Evolutionary conservation across 75 land plant species (phyloP), one percentile per base, ranked within the genome.

Genomic region (Picea sitchensis): DNA sequence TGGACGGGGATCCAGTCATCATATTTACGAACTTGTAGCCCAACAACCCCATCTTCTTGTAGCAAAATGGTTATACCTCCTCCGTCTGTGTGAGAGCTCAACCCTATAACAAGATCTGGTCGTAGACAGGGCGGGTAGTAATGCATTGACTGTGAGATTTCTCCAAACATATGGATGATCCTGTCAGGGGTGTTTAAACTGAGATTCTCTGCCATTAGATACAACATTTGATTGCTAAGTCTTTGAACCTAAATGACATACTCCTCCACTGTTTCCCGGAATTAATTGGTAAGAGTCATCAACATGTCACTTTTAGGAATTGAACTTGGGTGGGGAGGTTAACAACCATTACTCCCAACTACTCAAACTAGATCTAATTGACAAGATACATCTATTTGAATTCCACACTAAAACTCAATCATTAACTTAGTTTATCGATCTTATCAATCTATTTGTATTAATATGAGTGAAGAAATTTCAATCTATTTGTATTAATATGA

Each of bases 1-100:
- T 75, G 38, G 3, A 83, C 85, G 14, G 76, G 72, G 5, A 77
- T 44, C 85, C 85, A 83, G 17, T 80, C 62, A 17, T 47, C 82
- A 80, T 83, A 79, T 73, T 83, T 83, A 18, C 73, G 57, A 5
- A 84, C 76, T 34, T 83, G 71, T 4, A 79, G 62, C 2, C 84
- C 84, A 31, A n/a, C 58, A 9, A 38, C 26, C 11, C 79, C 84
- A 47, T 73, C 81, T 14, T 82, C 79, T 38, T 73, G 81, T 21
- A 82, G 51, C 23, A 79, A 64, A 36, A 82, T 32, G 4, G 84
- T 79, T 4, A 79, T 36, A 14, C 63, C 71, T 3, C 74, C 74
- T 14, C 60, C 36, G 14, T 83, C 84, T 9, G 81, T 61, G 77
- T 83, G 84, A 26, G 71, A 51, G 30, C 56, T 20, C 38, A 68